A percentile compares a stretch with the other conserved stretches of the same genome.
Conservation (phyloP, 1,139 yeast genomes). For the Nakaseomyces nivariensis region DNA sequence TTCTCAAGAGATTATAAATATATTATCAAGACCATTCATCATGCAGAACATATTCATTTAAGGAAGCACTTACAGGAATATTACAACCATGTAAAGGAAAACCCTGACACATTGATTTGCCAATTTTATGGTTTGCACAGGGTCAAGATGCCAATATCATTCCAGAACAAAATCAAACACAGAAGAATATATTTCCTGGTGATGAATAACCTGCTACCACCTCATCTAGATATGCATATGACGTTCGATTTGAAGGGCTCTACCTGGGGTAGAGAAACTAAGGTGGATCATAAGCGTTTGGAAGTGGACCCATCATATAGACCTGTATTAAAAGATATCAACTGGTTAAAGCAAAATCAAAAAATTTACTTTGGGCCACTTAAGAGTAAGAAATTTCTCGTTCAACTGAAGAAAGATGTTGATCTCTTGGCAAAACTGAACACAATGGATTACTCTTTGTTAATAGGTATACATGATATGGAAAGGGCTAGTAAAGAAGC, state of each 20-base stretch:
- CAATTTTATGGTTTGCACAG: conserved; percentile 95
- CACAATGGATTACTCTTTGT: conserved; percentile 90
- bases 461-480: conserved; percentile 79
- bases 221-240: conserved; percentile 76
- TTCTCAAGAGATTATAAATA: conserved; percentile 88
- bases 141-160: conserved; percentile 73
- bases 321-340: conserved; percentile 66
- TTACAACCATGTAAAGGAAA: conserved; percentile 65
- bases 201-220: conserved; percentile 96
- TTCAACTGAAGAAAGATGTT: conserved; percentile 71
- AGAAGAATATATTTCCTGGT: conserved; percentile 89
- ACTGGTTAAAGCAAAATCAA: conserved; percentile 66
- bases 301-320: conserved; percentile 16
- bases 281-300: conserved; percentile 18
- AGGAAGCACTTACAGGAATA: conserved; percentile 68
- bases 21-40: conserved; percentile 92
- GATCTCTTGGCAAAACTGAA: conserved; percentile 58
- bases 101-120: conserved; percentile 82
- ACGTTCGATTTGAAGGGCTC: conserved; percentile 94
- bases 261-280: conserved; percentile 67
- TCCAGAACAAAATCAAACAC: conserved; percentile 35
- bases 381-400: conserved; percentile 48
- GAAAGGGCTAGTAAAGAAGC: conserved; percentile 26
- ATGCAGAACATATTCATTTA: conserved; percentile 79
- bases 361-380: conserved; percentile 63